A percentile compares a stretch with the other conserved stretches of the same genome.
Conservation (phyloP, 306 rosid genomes). For the Quercus mongolica region DNA sequence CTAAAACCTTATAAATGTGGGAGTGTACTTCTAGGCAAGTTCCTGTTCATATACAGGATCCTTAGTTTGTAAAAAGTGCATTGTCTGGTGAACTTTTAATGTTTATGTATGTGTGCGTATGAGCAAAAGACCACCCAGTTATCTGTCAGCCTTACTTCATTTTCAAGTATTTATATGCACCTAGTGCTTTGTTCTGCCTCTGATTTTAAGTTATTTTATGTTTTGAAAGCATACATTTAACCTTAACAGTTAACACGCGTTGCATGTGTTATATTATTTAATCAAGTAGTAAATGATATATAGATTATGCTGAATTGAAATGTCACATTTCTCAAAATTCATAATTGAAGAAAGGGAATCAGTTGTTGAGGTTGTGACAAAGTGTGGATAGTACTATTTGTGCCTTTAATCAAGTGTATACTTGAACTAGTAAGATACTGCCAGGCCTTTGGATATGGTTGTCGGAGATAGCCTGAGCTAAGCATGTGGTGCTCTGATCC, state of each 20-base stretch:
- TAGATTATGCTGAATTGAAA: background rate
- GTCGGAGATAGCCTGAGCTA: constrained; percentile 32
- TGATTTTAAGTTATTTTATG: background rate
- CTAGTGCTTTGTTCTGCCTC: background rate
- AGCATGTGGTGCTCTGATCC: constrained; percentile 43
- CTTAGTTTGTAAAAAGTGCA: constrained; percentile 38
- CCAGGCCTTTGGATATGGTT: constrained; percentile 32
- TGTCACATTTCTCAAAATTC: background rate
- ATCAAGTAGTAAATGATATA: background rate
- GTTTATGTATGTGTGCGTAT: constrained; percentile 25
- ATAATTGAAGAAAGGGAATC: background rate
- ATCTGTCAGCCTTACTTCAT: constrained; percentile 10
- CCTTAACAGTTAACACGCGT: background rate
- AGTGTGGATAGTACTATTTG: background rate
- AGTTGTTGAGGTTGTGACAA: background rate
- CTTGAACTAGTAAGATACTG: constrained; percentile 23
- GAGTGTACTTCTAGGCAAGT: constrained; percentile 28
- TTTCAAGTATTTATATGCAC: constrained; percentile 1
- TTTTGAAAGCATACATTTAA: constrained; percentile 9
- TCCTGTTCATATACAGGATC: constrained; percentile 35
- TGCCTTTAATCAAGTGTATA: constrained; percentile 11
- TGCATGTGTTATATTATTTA: background rate
- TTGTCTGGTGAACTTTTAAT: constrained; percentile 28
- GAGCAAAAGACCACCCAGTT: constrained; percentile 4
- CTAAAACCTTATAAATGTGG: constrained; percentile 21